Percentiles rank a stretch among this genome's conserved stretches.
phyloP scores from a whole-genome alignment of 176 grass and related monocot genomes.

The Hsuehochloa calcarea region DNA sequence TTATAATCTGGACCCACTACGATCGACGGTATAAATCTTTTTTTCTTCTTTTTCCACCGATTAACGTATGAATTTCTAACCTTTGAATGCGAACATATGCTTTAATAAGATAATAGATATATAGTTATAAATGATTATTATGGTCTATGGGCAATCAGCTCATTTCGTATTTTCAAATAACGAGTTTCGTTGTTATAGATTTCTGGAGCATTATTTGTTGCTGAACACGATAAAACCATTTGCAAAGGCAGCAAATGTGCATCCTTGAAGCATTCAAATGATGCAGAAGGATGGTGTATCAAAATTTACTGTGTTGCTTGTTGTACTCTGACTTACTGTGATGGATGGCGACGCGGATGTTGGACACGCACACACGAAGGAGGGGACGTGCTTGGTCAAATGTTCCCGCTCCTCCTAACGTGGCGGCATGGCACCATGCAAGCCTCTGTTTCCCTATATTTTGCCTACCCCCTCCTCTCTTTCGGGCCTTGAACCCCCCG shows the following conservation, averaged over 20 bases:
- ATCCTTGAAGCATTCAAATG: not conserved
- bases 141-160: not conserved
- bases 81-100: too few species aligned
- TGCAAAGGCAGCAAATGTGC: not conserved
- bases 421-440: conserved; percentile 33
- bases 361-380: not conserved
- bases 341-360: conserved; percentile 26
- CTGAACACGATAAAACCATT: not conserved
- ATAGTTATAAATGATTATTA: not conserved
- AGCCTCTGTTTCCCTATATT: conserved; percentile 34
- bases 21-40: too few species aligned
- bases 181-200: not conserved
- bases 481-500: conserved; percentile 12
- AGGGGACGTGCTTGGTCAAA: conserved; percentile 45
- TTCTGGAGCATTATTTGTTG: not conserved
- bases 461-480: not conserved
- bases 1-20: too few species aligned
- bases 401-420: conserved; percentile 7
- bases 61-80: too few species aligned
- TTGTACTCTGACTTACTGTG: not conserved
- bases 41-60: too few species aligned
- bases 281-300: not conserved
- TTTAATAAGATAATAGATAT: too few species aligned
- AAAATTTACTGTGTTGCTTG: not conserved
- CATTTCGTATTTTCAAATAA: not conserved